phyloP scores from a whole-genome alignment of 202 grass and related monocot species.

The Tripidium arundinaceum region DNA sequence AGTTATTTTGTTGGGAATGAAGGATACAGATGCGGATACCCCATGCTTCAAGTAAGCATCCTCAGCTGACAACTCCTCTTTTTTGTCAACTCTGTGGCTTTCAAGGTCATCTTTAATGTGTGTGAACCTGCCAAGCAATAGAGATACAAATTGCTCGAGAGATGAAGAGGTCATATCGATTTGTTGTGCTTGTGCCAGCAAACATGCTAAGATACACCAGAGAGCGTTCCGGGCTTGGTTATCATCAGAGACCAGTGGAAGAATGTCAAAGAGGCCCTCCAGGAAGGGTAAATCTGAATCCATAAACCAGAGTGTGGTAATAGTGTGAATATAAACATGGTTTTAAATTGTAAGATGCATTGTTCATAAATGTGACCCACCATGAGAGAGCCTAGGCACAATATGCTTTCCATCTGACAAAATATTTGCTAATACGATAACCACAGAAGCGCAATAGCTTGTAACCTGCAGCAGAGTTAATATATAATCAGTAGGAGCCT shows the following conservation, averaged over 20 bases:
- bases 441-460: slow-evolving; percentile 61
- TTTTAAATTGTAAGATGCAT: slow-evolving; percentile 32
- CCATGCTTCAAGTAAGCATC: slow-evolving; percentile 43
- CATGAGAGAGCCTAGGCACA: slow-evolving; percentile 41
- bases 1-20: slow-evolving; percentile 13
- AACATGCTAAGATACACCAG: slow-evolving; percentile 64
- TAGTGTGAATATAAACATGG: slow-evolving; percentile 15
- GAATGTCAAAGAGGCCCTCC: slow-evolving; percentile 60
- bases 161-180: slow-evolving; percentile 32
- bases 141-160: slow-evolving; percentile 37
- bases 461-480: slow-evolving; percentile 52
- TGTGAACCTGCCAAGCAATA: slow-evolving; percentile 58
- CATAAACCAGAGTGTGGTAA: slow-evolving; percentile 11
- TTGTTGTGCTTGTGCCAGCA: slow-evolving; percentile 45
- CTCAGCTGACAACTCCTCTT: slow-evolving; percentile 34
- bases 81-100: slow-evolving; percentile 36
- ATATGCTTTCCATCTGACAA: slow-evolving; percentile 66
- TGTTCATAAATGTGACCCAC: slow-evolving; percentile 45
- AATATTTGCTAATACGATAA: slow-evolving; percentile 85
- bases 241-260: slow-evolving; percentile 71
- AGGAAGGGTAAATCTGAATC: slow-evolving; percentile 68
- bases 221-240: slow-evolving; percentile 57
- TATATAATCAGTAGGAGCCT: not conserved
- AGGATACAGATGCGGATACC: slow-evolving; percentile 69
- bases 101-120: slow-evolving; percentile 67